Evolutionary conservation across 2,329 filamentous ascomycete genomes (phyloP).

Genomic region (Lasiodiplodia sp.): DNA sequence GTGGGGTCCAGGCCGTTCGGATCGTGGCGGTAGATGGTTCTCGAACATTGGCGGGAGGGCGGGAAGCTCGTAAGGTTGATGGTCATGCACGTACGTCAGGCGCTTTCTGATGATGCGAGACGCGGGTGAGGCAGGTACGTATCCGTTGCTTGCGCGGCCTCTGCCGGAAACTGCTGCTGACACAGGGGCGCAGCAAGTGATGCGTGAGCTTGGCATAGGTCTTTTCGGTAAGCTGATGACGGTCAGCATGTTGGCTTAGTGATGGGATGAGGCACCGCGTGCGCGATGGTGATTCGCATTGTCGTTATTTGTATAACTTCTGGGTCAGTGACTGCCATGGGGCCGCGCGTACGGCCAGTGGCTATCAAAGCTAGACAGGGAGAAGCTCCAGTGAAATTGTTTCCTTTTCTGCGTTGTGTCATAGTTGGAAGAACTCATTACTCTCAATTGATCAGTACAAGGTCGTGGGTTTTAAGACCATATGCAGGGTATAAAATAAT

Average conservation of each 20-base stretch:
- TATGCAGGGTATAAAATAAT: too few species aligned
- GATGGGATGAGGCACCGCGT: neutral
- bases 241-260: constrained; percentile 5
- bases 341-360: neutral
- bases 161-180: neutral
- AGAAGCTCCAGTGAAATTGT: too few species aligned
- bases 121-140: neutral
- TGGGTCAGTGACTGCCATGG: neutral
- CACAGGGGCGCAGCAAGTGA: neutral
- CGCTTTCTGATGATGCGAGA: neutral
- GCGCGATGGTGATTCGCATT: neutral
- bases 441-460: too few species aligned
- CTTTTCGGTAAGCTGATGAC: neutral
- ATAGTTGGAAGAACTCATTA: neutral
- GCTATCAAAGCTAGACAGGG: neutral
- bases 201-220: neutral
- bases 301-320: neutral
- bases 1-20: neutral
- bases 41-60: neutral
- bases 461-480: too few species aligned
- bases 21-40: neutral
- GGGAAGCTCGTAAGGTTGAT: neutral
- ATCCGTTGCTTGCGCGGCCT: neutral
- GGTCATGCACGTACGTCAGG: neutral
- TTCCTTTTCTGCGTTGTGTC: too few species aligned